Evolutionary conservation across 1,284 basidiomycete genomes (phyloP).

Genomic region (Marasmius oreades): DNA sequence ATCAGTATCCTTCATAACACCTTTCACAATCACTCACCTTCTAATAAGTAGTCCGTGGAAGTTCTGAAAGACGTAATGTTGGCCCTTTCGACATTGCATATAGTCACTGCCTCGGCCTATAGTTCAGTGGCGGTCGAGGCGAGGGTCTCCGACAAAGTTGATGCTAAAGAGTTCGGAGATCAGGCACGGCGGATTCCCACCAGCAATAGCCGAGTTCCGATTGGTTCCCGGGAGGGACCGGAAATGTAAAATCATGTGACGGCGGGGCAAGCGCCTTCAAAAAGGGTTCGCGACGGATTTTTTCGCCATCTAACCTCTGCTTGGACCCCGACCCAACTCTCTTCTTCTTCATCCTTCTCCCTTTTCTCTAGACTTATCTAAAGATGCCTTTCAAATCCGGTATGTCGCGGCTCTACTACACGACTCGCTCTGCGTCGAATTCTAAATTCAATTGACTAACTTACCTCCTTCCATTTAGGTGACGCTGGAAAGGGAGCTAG

Average conservation of each 20-base stretch:
- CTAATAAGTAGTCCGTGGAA: too few relatives aligned
- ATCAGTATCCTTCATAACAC: too few relatives aligned
- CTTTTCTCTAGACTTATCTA: slow-evolving; percentile 13
- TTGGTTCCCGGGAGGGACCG: slow-evolving; percentile 35
- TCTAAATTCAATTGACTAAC: not conserved
- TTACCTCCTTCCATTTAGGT: slow-evolving; percentile 48
- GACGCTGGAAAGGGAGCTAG: slow-evolving; percentile 85
- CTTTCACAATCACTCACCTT: too few relatives aligned
- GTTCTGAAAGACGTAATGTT: too few relatives aligned
- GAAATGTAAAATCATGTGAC: slow-evolving; percentile 26
- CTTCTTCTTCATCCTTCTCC: slow-evolving; percentile 20
- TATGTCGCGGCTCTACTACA: slow-evolving; percentile 20
- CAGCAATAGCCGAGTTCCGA: slow-evolving; percentile 13
- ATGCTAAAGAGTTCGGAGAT: too few relatives aligned
- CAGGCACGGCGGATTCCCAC: too few relatives aligned
- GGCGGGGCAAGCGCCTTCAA: slow-evolving; percentile 14
- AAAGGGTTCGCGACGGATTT: slow-evolving; percentile 24
- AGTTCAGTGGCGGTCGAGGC: too few relatives aligned
- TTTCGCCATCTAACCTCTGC: slow-evolving; percentile 7
- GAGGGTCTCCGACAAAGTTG: too few relatives aligned
- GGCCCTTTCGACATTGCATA: too few relatives aligned
- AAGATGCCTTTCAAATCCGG: slow-evolving; percentile 43
- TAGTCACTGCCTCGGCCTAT: too few relatives aligned
- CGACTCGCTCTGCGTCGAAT: not conserved
- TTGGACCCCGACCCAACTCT: slow-evolving; percentile 19